These are phyloP conservation scores for Candolleomyces efflorescens DNA, from an alignment of 768 basidiomycete genomes.

Conservation along the genomic window DNA sequence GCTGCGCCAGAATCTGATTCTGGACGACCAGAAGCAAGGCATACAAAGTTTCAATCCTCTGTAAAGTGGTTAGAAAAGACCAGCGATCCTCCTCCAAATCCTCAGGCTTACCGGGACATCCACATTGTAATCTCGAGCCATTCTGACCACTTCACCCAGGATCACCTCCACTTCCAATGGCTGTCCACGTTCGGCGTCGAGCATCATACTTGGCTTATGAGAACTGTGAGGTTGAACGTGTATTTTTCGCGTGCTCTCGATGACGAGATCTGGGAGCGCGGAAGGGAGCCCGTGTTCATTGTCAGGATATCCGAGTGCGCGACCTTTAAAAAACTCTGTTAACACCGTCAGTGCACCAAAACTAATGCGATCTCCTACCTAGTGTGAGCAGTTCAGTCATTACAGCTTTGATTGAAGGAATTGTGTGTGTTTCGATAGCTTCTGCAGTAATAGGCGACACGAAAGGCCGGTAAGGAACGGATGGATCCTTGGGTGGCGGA, in stretches of 20 bases:
- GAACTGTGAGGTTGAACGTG: conserved; percentile 39
- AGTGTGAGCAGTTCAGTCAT: conserved; percentile 35
- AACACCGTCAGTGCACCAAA: background rate
- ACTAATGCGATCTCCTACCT: conserved; percentile 14
- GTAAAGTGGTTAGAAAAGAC: background rate
- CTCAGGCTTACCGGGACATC: conserved; percentile 45
- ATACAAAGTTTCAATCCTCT: conserved; percentile 65
- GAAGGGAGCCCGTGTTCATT: conserved; percentile 43
- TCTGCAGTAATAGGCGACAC: conserved; percentile 24
- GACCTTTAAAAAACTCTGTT: conserved; percentile 21
- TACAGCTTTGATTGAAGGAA: conserved; percentile 33
- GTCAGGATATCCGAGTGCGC: conserved; percentile 45
- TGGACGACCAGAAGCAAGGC: conserved; percentile 55
- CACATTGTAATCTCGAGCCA: conserved; percentile 42
- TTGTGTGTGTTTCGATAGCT: conserved; percentile 27
- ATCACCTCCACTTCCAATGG: conserved; percentile 70
- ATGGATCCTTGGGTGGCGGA: conserved; percentile 33
- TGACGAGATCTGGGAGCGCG: conserved; percentile 31
- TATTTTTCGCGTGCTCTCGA: conserved; percentile 33
- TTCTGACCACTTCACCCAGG: conserved; percentile 54
- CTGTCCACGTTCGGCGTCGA: conserved; percentile 48
- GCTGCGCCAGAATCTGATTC: conserved; percentile 50
- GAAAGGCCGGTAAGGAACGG: conserved; percentile 29
- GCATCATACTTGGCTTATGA: conserved; percentile 58
- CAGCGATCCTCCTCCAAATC: background rate